Percentiles rank a stretch among this genome's conserved stretches.
Evolutionary conservation across 108 stramenopile genomes (phyloP).

Genomic region (Schizochytrium sp.): DNA sequence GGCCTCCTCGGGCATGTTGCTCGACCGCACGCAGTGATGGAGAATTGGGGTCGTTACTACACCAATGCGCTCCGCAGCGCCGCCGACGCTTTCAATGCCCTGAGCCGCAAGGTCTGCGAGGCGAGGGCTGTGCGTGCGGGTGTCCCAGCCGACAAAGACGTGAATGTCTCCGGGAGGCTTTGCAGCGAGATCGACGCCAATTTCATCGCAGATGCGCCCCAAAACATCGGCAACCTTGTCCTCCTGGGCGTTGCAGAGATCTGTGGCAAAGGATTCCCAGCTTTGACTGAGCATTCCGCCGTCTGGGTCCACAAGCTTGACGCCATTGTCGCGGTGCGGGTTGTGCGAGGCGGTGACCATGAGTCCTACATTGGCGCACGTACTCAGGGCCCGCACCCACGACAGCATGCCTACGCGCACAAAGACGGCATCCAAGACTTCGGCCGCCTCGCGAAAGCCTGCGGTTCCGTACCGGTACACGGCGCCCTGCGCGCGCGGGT

Average conservation of each 20-base stretch:
- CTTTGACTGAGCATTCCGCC: constrained; percentile 20
- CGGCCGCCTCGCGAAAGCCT: constrained; percentile 37
- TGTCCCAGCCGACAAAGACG: constrained; percentile 72
- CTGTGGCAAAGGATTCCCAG: constrained; percentile 16
- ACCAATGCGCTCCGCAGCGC: constrained; percentile 64
- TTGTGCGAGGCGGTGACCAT: constrained; percentile 98
- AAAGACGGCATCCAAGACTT: constrained; percentile 34
- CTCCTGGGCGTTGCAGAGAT: neutral
- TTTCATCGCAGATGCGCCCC: neutral
- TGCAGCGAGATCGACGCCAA: neutral
- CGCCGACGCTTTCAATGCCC: constrained; percentile 58
- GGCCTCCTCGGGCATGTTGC: constrained; percentile 35
- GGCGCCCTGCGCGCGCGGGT: neutral
- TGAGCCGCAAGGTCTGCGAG: constrained; percentile 50
- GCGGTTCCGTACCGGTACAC: constrained; percentile 42
- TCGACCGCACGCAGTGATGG: constrained; percentile 77
- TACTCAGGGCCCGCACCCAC: constrained; percentile 20
- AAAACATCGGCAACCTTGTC: neutral
- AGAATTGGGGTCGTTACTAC: constrained; percentile 82
- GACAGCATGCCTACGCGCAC: constrained; percentile 46
- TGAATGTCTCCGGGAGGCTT: constrained; percentile 14
- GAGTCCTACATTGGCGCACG: constrained; percentile 52
- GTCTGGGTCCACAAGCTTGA: constrained; percentile 67
- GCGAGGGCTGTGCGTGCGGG: constrained; percentile 64
- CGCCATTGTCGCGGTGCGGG: constrained; percentile 81